phyloP scores from a whole-genome alignment of 2,329 filamentous ascomycete genomes.

The Capronia coronata region DNA sequence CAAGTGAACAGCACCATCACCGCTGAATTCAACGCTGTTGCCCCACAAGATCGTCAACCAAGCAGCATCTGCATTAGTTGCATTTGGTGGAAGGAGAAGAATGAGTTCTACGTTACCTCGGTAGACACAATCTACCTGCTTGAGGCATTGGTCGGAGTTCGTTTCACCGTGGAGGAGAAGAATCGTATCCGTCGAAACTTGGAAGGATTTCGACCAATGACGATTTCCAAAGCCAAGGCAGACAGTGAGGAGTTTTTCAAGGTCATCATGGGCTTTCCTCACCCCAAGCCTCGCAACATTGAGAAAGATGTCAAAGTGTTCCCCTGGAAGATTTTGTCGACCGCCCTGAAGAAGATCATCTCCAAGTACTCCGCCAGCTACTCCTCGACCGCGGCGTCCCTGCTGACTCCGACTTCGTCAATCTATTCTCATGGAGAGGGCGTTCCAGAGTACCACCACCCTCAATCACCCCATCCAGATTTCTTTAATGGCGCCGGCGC shows the following conservation, averaged over 20 bases:
- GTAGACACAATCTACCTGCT: slow-evolving; percentile 96
- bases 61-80: slow-evolving; percentile 94
- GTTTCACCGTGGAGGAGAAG: slow-evolving; percentile 96
- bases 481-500: slow-evolving; percentile 29
- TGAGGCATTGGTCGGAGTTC: slow-evolving; percentile 76
- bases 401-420: slow-evolving; percentile 37
- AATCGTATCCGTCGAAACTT: slow-evolving; percentile 94
- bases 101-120: slow-evolving; percentile 87
- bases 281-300: slow-evolving; percentile 92
- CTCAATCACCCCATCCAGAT: slow-evolving; percentile 39
- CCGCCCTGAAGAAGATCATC: slow-evolving; percentile 95
- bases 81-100: slow-evolving; percentile 91
- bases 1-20: slow-evolving; percentile 77
- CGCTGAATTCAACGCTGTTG: slow-evolving; percentile 70
- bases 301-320: slow-evolving; percentile 99
- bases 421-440: slow-evolving; percentile 39
- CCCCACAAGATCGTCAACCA: slow-evolving; percentile 68
- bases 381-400: slow-evolving; percentile 54
- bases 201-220: slow-evolving; percentile 86
- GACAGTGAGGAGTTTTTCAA: slow-evolving; percentile 98
- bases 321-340: slow-evolving; percentile 81
- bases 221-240: slow-evolving; percentile 83
- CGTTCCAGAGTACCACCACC: slow-evolving; percentile 45
- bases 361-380: slow-evolving; percentile 82
- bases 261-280: slow-evolving; percentile 94